Evolutionary conservation across 129 eudicot species (phyloP).

Genomic region (Lactuca saligna): DNA sequence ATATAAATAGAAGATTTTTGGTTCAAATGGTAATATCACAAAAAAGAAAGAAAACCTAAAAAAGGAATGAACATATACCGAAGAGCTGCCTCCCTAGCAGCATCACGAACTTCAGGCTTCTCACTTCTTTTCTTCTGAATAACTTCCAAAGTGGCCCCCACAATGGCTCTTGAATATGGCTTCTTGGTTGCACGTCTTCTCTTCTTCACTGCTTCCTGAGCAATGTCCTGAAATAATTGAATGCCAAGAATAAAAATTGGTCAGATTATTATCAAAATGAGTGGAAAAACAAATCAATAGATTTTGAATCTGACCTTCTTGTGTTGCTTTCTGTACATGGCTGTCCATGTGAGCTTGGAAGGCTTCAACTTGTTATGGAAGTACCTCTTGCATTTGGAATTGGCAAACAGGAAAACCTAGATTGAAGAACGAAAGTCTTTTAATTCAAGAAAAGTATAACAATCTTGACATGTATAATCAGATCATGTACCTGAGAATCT

Average conservation of each 20-base stretch:
- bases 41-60: not conserved
- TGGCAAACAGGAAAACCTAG: conserved; percentile 46
- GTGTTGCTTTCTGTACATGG: conserved; percentile 56
- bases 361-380: conserved; percentile 53
- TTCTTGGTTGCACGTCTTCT: conserved; percentile 62
- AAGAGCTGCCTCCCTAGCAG: conserved; percentile 71
- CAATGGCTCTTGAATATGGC: conserved; percentile 65
- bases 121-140: conserved; percentile 64
- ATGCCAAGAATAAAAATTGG: too few species aligned
- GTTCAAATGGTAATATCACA: not conserved
- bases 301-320: conserved; percentile 38
- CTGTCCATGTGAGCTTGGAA: conserved; percentile 56
- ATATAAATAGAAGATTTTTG: not conserved
- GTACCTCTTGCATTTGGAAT: conserved; percentile 58
- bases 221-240: conserved; percentile 37
- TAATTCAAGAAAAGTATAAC: not conserved
- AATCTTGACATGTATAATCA: not conserved
- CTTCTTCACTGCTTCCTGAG: conserved; percentile 65
- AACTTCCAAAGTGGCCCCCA: conserved; percentile 68
- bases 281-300: not conserved
- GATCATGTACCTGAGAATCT: conserved; percentile 58
- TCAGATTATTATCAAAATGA: not conserved
- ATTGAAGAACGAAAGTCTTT: not conserved
- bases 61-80: conserved; percentile 18
- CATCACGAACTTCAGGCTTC: conserved; percentile 72